These are phyloP conservation scores for Corchorus olitorius DNA, from an alignment of 345 rosid species.

Conservation along the genomic window DNA sequence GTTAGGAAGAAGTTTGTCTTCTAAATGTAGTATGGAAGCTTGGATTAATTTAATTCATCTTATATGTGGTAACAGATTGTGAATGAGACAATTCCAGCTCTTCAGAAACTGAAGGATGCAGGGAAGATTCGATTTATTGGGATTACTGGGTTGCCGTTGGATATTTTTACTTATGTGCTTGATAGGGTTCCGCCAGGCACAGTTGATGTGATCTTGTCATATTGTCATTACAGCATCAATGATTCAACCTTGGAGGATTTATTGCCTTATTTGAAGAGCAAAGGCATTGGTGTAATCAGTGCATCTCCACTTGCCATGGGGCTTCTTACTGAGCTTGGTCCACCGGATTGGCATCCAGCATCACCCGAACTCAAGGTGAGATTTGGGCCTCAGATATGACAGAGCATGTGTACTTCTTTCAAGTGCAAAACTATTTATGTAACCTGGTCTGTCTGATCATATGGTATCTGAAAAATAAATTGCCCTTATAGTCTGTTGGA, in stretches of 20 bases:
- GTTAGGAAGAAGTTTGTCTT: neutral
- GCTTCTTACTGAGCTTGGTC: slow-evolving; percentile 82
- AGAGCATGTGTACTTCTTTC: neutral
- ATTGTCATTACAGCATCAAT: slow-evolving; percentile 78
- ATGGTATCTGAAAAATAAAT: neutral
- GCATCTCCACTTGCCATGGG: slow-evolving; percentile 96
- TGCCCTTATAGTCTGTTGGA: neutral
- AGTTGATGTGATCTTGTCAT: slow-evolving; percentile 78
- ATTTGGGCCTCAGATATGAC: slow-evolving; percentile 9
- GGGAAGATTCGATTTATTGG: slow-evolving; percentile 90
- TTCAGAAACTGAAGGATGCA: slow-evolving; percentile 71
- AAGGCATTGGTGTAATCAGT: slow-evolving; percentile 80
- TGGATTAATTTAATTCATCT: slow-evolving; percentile 12
- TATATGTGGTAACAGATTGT: slow-evolving; percentile 53
- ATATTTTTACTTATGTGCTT: slow-evolving; percentile 66
- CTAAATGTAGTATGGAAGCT: neutral
- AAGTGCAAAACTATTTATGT: slow-evolving; percentile 7
- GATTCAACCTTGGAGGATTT: slow-evolving; percentile 74
- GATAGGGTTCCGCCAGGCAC: slow-evolving; percentile 80
- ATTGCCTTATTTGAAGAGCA: slow-evolving; percentile 79
- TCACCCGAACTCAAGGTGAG: slow-evolving; percentile 77
- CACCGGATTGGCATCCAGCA: slow-evolving; percentile 99
- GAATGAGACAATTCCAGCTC: slow-evolving; percentile 93
- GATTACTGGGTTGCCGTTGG: slow-evolving; percentile 86
- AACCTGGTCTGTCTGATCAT: neutral